Evolutionary conservation across 768 basidiomycete species (phyloP), one percentile per base, ranked within the genome.

Genomic region (Xerocomus brunneocitrinus): DNA sequence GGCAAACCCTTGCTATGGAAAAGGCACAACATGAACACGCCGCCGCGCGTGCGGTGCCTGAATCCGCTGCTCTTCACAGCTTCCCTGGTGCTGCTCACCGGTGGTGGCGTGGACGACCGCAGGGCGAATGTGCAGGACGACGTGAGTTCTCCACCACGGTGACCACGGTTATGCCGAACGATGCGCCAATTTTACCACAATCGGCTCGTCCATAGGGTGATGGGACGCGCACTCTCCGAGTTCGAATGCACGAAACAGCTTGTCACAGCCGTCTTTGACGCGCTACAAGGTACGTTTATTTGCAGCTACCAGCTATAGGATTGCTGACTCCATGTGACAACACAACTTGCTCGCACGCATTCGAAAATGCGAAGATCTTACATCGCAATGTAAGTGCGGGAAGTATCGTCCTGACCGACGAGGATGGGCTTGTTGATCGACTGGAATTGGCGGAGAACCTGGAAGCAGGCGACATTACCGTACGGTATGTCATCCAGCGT

Each of bases 311-410:
- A 3, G 28, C 42, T 19, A 19, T 19, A 16, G 2, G 10, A 5
- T 4, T 8, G 28, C 6, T 30, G 16, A 19, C 19, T n/a, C 28
- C 12, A 14, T n/a, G 13, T 30, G 27, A 7, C 8, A 4, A 12
- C 9, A 12, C 8, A 70, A 66, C 62, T 8, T 62, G 66, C 35
- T 12, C 51, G 25, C 54, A 58, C 5, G 66, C 65, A 8, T 65
- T 47, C 35, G 31, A 44, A 2, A 24, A 44, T 1, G 52, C 58
- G 8, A 42, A 42, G 6, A 47, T 63, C 12, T 54, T 69, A 24
- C 67, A 70, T 43, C 56, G 68, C 3, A 66, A 70, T 30, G 59
- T 67, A n/a, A 71, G 67, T 31, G 31, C 27, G 0, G 55, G 56
- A 4, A 70, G 68, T 39, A 61, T 71, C 50, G 31, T 70, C 14